Conservation (phyloP, 73 alveolate species). For the Paramecium biaurelia region DNA sequence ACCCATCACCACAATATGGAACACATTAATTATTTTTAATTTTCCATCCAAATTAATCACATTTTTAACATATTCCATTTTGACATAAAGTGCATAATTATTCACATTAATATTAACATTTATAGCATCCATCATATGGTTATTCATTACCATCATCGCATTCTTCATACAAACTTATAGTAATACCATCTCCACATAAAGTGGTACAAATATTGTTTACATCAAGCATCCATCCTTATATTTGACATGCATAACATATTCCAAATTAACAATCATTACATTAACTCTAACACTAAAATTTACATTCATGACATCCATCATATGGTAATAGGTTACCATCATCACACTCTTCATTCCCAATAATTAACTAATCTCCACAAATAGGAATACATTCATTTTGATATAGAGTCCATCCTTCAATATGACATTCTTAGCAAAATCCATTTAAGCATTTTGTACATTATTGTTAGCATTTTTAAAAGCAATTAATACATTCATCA, state of each 20-base stretch:
- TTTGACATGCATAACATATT: neutral
- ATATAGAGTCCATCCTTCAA: neutral
- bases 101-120: neutral
- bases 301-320: neutral
- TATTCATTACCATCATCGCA: neutral
- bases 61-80: neutral
- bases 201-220: neutral
- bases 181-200: neutral
- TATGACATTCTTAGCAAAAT: neutral
- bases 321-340: neutral
- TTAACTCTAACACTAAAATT: neutral
- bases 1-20: neutral
- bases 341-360: neutral
- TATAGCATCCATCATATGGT: neutral
- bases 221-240: neutral
- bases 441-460: neutral
- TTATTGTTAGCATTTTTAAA: neutral
- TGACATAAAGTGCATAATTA: neutral
- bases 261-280: neutral
- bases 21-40: neutral
- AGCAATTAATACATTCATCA: neutral
- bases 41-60: neutral
- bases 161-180: neutral
- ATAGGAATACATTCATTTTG: neutral
- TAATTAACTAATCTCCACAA: neutral